Evolutionary conservation across 164 flowering plant genomes (phyloP).

Genomic region (Aristolochia fimbriata): DNA sequence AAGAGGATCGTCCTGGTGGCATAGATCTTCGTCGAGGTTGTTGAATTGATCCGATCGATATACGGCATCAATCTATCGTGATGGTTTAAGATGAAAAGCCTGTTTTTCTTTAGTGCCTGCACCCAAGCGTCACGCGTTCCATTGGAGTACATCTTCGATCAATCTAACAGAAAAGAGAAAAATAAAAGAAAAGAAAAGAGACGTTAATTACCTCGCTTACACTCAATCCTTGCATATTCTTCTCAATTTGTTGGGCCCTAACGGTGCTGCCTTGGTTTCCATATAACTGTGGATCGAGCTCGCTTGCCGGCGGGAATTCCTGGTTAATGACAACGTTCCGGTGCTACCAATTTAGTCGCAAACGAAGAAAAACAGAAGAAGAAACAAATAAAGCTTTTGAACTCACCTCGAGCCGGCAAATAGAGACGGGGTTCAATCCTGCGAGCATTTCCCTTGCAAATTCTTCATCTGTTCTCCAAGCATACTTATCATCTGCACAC

Average conservation of each 20-base stretch:
- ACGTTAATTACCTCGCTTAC: conserved; percentile 36
- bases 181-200: too few relatives aligned
- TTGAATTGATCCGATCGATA: conserved; percentile 43
- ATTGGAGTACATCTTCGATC: too few relatives aligned
- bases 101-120: conserved; percentile 19
- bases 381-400: neutral
- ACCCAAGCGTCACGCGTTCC: too few relatives aligned
- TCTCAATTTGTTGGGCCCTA: conserved; percentile 42
- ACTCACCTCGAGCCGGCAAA: conserved; percentile 56
- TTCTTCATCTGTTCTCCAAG: conserved; percentile 96
- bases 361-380: neutral
- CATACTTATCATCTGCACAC: conserved; percentile 49
- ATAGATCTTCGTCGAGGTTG: conserved; percentile 61
- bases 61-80: conserved; percentile 81
- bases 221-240: conserved; percentile 47
- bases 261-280: conserved; percentile 65
- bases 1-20: conserved; percentile 71
- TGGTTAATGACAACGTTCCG: conserved; percentile 9
- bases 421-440: conserved; percentile 76
- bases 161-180: too few relatives aligned
- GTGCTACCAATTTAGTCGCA: neutral
- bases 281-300: conserved; percentile 46
- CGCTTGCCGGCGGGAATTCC: conserved; percentile 83
- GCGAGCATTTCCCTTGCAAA: conserved; percentile 91
- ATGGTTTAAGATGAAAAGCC: conserved; percentile 70